A percentile compares a stretch with the other conserved stretches of the same genome.
These are phyloP conservation scores for Vararia minispora DNA, from an alignment of 768 basidiomycete species.

Conservation along the genomic window DNA sequence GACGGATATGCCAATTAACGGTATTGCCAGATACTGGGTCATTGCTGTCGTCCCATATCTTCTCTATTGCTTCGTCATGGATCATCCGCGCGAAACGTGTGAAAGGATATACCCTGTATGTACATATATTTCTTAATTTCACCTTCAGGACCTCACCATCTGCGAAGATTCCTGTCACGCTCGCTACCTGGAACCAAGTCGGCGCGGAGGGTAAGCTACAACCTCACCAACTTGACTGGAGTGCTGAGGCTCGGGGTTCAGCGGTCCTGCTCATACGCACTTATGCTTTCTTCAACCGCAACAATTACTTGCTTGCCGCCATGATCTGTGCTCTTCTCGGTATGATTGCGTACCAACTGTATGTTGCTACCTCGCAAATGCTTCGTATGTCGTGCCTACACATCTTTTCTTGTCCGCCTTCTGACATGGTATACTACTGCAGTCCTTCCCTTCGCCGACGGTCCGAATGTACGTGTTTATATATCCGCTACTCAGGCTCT, in stretches of 20 bases:
- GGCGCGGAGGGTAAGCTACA: constrained; percentile 55
- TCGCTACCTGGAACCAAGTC: constrained; percentile 85
- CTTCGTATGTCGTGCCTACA: constrained; percentile 34
- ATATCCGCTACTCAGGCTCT: background rate
- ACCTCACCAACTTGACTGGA: background rate
- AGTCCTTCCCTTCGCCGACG: constrained; percentile 48
- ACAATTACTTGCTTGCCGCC: constrained; percentile 50
- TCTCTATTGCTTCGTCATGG: constrained; percentile 62
- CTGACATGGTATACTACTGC: background rate
- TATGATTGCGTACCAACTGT: constrained; percentile 72
- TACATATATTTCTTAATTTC: background rate
- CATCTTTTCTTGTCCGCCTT: background rate
- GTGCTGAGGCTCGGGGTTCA: constrained; percentile 17
- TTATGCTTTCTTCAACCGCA: constrained; percentile 79
- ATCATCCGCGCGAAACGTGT: constrained; percentile 55
- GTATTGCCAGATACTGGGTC: constrained; percentile 60
- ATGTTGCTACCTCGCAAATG: constrained; percentile 73
- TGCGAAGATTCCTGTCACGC: constrained; percentile 60
- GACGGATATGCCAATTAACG: background rate
- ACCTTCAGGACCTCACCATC: background rate
- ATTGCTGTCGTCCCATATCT: constrained; percentile 70
- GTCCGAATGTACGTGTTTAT: constrained; percentile 38
- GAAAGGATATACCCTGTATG: constrained; percentile 57
- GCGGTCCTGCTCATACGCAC: constrained; percentile 75
- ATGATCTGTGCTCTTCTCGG: constrained; percentile 59